A percentile compares a stretch with the other conserved stretches of the same genome.
Evolutionary conservation across 2,329 filamentous ascomycete species (phyloP).

Genomic region (Claviceps digitariae): DNA sequence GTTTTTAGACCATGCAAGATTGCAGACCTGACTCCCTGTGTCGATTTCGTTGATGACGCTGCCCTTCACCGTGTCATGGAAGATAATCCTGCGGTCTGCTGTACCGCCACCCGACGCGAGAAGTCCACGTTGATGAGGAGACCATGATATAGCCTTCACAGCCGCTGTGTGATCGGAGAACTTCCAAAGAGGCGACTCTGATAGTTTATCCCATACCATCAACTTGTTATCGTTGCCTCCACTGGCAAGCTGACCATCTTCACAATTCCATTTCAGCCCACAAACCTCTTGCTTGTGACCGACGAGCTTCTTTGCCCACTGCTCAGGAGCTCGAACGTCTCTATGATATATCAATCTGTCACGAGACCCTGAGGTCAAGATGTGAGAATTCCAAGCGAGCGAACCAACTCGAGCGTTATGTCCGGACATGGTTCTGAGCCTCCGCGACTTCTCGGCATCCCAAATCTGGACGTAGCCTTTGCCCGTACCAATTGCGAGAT

Average conservation of each 20-base stretch:
- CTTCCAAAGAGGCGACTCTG: conserved; percentile 83
- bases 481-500: conserved; percentile 87
- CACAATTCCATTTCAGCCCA: conserved; percentile 91
- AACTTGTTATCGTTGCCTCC: conserved; percentile 98
- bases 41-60: conserved; percentile 76
- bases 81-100: conserved; percentile 90
- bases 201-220: conserved; percentile 95
- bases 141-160: conserved; percentile 97
- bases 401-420: conserved; percentile 89
- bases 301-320: conserved; percentile 73
- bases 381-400: conserved; percentile 95
- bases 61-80: conserved; percentile 89
- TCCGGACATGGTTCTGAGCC: conserved; percentile 90
- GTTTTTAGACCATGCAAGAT: conserved; percentile 92
- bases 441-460: conserved; percentile 78
- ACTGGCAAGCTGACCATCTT: conserved; percentile 86
- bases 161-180: conserved; percentile 92
- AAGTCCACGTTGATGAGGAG: conserved; percentile 83
- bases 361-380: conserved; percentile 86
- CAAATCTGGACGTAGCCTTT: conserved; percentile 95
- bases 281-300: conserved; percentile 98
- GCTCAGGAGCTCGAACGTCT: conserved; percentile 83
- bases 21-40: conserved; percentile 97
- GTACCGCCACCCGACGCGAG: conserved; percentile 95
- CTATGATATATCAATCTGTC: conserved; percentile 92